phyloP scores from a whole-genome alignment of 345 rosid genomes.

The Citrus hindsii region DNA sequence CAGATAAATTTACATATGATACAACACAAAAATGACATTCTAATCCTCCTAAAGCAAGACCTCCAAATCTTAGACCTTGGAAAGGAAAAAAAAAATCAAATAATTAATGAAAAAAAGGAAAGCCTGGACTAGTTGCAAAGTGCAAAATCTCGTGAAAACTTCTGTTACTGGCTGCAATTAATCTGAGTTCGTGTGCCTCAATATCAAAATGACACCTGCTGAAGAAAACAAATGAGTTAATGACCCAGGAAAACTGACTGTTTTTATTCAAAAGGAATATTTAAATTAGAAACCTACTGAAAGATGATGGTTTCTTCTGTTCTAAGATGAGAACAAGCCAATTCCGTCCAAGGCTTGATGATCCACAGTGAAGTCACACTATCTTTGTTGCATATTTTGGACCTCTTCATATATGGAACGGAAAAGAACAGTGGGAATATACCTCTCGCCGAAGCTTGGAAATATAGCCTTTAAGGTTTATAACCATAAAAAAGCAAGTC shows the following conservation, averaged over 20 bases:
- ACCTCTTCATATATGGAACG: conserved; percentile 63
- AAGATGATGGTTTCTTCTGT: neutral
- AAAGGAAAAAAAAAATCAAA: neutral
- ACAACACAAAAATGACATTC: neutral
- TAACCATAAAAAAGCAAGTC: conserved; percentile 3
- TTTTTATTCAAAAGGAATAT: neutral
- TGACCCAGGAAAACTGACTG: neutral
- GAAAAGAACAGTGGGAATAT: conserved; percentile 70
- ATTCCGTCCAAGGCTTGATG: neutral
- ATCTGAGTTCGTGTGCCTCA: neutral
- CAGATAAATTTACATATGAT: neutral
- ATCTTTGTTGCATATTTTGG: conserved; percentile 42
- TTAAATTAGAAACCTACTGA: neutral
- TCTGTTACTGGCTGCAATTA: neutral
- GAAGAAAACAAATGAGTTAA: neutral
- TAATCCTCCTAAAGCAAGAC: neutral
- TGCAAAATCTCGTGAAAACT: neutral
- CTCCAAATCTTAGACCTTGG: neutral
- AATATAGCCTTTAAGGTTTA: conserved; percentile 55
- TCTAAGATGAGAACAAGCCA: neutral
- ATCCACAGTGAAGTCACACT: conserved; percentile 9
- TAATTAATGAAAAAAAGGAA: neutral
- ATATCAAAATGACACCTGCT: conserved; percentile 4
- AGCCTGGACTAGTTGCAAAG: neutral
- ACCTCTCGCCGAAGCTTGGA: conserved; percentile 90